Evolutionary conservation across 805 yeast genomes (phyloP).

Genomic region (Candida cerambycidarum): DNA sequence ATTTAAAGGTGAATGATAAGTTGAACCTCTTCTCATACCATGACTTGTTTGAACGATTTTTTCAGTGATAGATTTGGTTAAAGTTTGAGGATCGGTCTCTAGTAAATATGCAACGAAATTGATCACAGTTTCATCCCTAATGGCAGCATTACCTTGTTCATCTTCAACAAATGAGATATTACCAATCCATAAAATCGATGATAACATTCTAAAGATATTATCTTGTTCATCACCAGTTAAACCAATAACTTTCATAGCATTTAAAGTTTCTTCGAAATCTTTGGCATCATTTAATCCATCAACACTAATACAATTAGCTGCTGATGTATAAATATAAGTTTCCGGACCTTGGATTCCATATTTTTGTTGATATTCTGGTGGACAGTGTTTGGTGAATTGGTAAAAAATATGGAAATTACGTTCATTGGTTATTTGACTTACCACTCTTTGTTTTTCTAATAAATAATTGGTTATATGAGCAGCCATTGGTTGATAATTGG

Average conservation of each 20-base stretch:
- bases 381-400: conserved; percentile 90
- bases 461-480: conserved; percentile 95
- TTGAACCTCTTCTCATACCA: conserved; percentile 87
- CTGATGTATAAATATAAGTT: conserved; percentile 83
- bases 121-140: conserved; percentile 87
- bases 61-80: conserved; percentile 69
- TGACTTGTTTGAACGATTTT: conserved; percentile 88
- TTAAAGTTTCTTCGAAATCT: conserved; percentile 77
- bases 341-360: conserved; percentile 95
- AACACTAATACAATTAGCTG: conserved; percentile 81
- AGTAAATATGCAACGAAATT: conserved; percentile 90
- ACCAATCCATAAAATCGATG: conserved; percentile 93
- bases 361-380: conserved; percentile 74
- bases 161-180: conserved; percentile 84
- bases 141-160: conserved; percentile 79
- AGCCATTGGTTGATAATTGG: conserved; percentile 81
- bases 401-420: conserved; percentile 97
- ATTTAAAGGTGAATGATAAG: conserved; percentile 92
- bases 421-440: conserved; percentile 88
- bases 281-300: conserved; percentile 79
- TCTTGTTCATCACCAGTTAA: conserved; percentile 82
- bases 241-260: conserved; percentile 89
- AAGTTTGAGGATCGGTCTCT: conserved; percentile 68
- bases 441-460: conserved; percentile 94
- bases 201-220: conserved; percentile 78